These are phyloP conservation scores for Sistotremastrum suecicum DNA, from an alignment of 768 basidiomycete species.

Conservation along the genomic window DNA sequence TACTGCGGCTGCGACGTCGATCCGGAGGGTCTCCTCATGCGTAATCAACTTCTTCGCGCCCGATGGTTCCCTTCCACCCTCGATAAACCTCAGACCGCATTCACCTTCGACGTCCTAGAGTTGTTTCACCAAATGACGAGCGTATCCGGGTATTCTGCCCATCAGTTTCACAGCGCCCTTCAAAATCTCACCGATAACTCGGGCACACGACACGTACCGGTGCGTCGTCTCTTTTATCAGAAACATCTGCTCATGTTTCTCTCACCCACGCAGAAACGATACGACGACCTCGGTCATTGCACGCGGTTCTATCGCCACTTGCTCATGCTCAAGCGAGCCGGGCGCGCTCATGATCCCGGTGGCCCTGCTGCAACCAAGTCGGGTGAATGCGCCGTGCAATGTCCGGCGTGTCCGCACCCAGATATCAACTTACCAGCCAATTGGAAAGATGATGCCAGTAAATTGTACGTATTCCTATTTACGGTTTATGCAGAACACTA, in stretches of 20 bases:
- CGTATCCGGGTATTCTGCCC: conserved; percentile 16
- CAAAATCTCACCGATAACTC: conserved; percentile 14
- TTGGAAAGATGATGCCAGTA: conserved; percentile 7
- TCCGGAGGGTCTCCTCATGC: too few relatives aligned
- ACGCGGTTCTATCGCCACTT: conserved; percentile 10
- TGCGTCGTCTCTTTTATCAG: too few relatives aligned
- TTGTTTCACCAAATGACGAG: conserved; percentile 7
- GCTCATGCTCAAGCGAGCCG: conserved; percentile 10
- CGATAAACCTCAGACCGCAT: conserved; percentile 2
- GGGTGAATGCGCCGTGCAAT: conserved; percentile 9
- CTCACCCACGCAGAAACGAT: background rate
- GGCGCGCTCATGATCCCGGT: conserved; percentile 9
- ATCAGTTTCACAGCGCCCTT: conserved; percentile 18
- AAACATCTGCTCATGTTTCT: background rate
- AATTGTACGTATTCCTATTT: conserved; percentile 6
- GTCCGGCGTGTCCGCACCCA: conserved; percentile 15
- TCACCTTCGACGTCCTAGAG: conserved; percentile 4
- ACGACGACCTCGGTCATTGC: conserved; percentile 6
- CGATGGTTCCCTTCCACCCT: conserved; percentile 8
- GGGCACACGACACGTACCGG: too few relatives aligned
- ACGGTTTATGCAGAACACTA: background rate
- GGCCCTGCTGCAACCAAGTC: conserved; percentile 4
- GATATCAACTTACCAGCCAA: conserved; percentile 9
- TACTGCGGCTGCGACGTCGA: conserved; percentile 15
- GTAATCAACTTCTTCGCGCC: conserved; percentile 4